Percentiles rank a stretch among this genome's conserved stretches.
These are phyloP conservation scores for Eucalyptus pauciflora DNA, from an alignment of 345 rosid genomes.

Conservation along the genomic window DNA sequence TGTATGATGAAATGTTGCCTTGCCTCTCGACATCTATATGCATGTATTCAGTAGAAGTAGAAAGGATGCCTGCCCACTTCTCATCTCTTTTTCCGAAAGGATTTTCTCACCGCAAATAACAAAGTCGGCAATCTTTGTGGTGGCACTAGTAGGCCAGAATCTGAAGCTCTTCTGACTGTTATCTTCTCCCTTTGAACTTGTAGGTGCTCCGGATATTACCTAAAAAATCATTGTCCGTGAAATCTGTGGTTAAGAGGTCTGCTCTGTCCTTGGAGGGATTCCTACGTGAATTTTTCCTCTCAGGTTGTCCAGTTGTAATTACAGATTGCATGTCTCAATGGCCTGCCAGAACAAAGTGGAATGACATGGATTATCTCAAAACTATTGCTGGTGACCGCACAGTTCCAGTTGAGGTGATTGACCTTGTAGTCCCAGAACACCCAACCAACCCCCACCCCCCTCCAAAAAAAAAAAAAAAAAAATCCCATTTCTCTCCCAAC, in stretches of 20 bases:
- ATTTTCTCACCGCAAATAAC: not conserved
- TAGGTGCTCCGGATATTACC: conserved; percentile 62
- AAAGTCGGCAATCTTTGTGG: not conserved
- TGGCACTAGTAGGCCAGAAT: not conserved
- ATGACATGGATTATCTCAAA: conserved; percentile 64
- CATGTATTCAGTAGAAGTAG: not conserved
- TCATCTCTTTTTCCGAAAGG: not conserved
- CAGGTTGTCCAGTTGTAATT: conserved; percentile 74
- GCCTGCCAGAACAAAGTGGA: conserved; percentile 92
- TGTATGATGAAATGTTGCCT: not conserved
- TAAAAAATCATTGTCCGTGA: conserved; percentile 40
- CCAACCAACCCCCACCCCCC: too few relatives aligned
- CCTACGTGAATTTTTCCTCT: conserved; percentile 49
- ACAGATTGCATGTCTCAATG: conserved; percentile 88
- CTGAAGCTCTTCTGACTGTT: not conserved
- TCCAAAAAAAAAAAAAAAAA: too few relatives aligned
- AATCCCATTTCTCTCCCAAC: not conserved
- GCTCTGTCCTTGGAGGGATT: conserved; percentile 76
- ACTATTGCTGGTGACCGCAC: conserved; percentile 81
- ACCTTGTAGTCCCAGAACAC: not conserved
- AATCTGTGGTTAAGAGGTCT: conserved; percentile 65
- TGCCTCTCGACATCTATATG: not conserved
- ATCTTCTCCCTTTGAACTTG: not conserved
- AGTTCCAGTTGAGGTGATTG: conserved; percentile 94
- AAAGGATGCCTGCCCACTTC: not conserved